Percentiles rank a stretch among this genome's conserved stretches.
Conservation (phyloP, 1,284 basidiomycete genomes). For the Austroboletus novae-zelandiae region DNA sequence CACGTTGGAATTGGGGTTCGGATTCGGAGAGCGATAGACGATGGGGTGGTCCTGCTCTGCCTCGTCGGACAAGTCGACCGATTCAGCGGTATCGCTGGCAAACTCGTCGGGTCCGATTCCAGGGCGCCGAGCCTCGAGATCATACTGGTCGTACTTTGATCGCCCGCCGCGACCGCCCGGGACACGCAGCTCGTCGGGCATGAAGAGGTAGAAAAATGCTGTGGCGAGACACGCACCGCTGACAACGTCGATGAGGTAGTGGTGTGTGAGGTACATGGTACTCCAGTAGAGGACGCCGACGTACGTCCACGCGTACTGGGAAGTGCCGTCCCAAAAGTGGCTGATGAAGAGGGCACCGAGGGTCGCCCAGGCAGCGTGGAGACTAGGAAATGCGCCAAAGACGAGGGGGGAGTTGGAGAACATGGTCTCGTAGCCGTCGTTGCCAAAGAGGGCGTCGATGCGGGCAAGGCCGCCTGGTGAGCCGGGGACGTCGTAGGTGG, state of each 20-base stretch:
- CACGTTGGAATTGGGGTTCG: constrained; percentile 6
- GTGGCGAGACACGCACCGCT: constrained; percentile 91
- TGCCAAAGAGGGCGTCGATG: constrained; percentile 87
- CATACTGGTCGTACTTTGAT: constrained; percentile 74
- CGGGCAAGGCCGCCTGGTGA: constrained; percentile 92
- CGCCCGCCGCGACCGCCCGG: constrained; percentile 43
- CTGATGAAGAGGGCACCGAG: constrained; percentile 91
- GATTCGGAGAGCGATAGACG: constrained; percentile 64
- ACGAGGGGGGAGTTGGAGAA: constrained; percentile 91
- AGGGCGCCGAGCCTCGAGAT: constrained; percentile 45
- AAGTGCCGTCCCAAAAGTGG: constrained; percentile 88
- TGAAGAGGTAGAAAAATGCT: constrained; percentile 84
- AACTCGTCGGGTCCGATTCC: constrained; percentile 44
- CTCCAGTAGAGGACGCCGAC: constrained; percentile 93
- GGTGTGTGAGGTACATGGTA: constrained; percentile 97
- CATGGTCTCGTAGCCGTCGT: constrained; percentile 75
- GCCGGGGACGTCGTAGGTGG: constrained; percentile 88
- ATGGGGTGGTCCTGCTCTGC: constrained; percentile 57
- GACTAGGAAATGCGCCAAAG: constrained; percentile 95
- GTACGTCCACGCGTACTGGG: constrained; percentile 79
- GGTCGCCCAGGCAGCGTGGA: constrained; percentile 90
- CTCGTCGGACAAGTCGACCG: constrained; percentile 53
- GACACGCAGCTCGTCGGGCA: constrained; percentile 75
- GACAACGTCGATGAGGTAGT: constrained; percentile 97
- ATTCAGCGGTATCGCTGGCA: constrained; percentile 46